A percentile compares a stretch with the other conserved stretches of the same genome.
These are phyloP conservation scores for Fusarium coffeatum DNA, from an alignment of 2,329 filamentous ascomycete genomes.

Conservation along the genomic window DNA sequence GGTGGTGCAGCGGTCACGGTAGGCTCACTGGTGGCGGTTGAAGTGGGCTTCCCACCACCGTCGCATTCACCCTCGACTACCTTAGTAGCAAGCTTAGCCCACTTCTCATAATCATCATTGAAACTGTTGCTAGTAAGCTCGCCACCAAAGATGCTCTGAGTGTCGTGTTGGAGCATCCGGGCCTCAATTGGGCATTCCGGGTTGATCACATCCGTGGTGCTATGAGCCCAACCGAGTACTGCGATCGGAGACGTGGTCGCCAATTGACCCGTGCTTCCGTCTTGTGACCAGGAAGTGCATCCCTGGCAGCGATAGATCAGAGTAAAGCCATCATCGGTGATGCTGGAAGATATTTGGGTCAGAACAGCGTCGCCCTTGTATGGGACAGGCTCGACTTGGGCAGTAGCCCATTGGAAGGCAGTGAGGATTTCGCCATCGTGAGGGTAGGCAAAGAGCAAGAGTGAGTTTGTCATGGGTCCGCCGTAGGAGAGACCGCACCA, in stretches of 20 bases:
- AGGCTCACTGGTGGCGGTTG: constrained; percentile 3
- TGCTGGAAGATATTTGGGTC: constrained; percentile 17
- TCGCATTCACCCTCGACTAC: constrained; percentile 4
- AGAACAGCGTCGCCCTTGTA: constrained; percentile 9
- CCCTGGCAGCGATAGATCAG: constrained; percentile 21
- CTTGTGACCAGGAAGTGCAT: constrained; percentile 19
- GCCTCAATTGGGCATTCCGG: constrained; percentile 10
- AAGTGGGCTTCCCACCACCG: neutral
- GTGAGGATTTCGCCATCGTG: constrained; percentile 11
- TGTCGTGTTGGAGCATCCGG: constrained; percentile 12
- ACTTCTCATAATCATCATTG: neutral
- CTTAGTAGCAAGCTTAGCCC: constrained; percentile 9
- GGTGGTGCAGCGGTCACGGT: neutral
- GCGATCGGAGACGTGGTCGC: neutral
- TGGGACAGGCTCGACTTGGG: constrained; percentile 9
- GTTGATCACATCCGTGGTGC: constrained; percentile 1
- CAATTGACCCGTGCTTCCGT: neutral
- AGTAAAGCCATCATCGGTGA: constrained; percentile 4
- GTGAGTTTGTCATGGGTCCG: constrained; percentile 15
- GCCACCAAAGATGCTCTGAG: constrained; percentile 15
- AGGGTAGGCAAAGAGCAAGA: constrained; percentile 13
- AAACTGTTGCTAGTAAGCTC: constrained; percentile 9
- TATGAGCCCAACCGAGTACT: constrained; percentile 17
- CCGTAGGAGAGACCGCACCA: constrained; percentile 22
- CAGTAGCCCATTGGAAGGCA: constrained; percentile 5